A percentile compares a stretch with the other conserved stretches of the same genome.
Evolutionary conservation across 2,329 filamentous ascomycete genomes (phyloP).

Genomic region (Diplodia seriata): DNA sequence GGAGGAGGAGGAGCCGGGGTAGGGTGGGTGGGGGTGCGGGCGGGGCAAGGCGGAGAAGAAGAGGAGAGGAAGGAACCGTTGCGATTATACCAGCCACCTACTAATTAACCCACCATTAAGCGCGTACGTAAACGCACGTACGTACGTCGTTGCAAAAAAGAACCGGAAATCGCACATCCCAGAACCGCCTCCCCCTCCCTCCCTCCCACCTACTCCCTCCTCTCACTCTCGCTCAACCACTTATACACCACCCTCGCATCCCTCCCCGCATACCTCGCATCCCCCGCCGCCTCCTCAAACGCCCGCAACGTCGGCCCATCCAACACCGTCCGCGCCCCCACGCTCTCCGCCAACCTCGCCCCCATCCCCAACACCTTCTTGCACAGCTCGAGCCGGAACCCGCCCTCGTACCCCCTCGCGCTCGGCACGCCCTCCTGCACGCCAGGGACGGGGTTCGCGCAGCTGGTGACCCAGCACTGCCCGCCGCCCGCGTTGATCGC

Average conservation of each 20-base stretch:
- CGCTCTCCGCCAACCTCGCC: slow-evolving; percentile 59
- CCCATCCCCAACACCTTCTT: slow-evolving; percentile 65
- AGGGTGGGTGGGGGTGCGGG: no score
- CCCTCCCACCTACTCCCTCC: slow-evolving; percentile 48
- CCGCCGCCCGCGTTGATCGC: slow-evolving; percentile 95
- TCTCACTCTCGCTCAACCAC: slow-evolving; percentile 61
- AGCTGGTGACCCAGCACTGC: slow-evolving; percentile 90
- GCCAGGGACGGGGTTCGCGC: slow-evolving; percentile 92
- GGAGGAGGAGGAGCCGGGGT: neutral
- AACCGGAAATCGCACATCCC: no score
- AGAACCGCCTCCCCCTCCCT: no score
- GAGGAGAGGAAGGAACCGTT: no score
- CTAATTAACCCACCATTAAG: neutral
- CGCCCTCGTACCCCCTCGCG: slow-evolving; percentile 68
- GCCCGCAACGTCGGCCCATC: slow-evolving; percentile 58
- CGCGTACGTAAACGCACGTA: no score
- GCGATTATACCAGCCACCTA: neutral
- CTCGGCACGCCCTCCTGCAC: slow-evolving; percentile 80
- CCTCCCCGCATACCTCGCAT: slow-evolving; percentile 60
- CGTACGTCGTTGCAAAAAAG: no score
- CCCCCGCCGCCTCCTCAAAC: slow-evolving; percentile 61
- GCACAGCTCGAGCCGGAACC: slow-evolving; percentile 65
- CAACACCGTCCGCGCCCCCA: slow-evolving; percentile 59
- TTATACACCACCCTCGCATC: slow-evolving; percentile 66
- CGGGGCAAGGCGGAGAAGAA: no score